Evolutionary conservation across 139 green algal genomes (phyloP), one percentile per base, ranked within the genome.

Genomic region (Coelastrella sp.): DNA sequence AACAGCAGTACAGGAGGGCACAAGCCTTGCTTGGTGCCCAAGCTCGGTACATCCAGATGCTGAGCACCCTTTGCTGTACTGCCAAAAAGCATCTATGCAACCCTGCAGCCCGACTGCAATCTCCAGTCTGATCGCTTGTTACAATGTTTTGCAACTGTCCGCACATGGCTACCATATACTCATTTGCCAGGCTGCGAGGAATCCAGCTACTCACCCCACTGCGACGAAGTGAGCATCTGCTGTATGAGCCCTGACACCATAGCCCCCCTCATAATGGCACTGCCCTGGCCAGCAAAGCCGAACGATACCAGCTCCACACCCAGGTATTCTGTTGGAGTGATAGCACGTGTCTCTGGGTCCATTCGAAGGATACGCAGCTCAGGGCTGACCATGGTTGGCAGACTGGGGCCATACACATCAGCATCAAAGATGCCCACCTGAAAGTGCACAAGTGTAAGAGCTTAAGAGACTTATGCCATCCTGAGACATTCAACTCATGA

Each of bases 281-380:
- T 96, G 85, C 98, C 98, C 92, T 99, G 97, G 5, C 97, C 98
- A 23, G 98, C 97, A 92, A 97, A 99, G 19, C 98, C 98, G 94
- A 99, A 99, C 2, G 97, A 99, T n/a, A 99, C 97, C 32, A 96
- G 90, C 93, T 99, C 99, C 47, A 99, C 98, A 16, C 98, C 98
- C 92, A 98, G 92, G 88, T 99, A 99, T 80, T 98, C 96, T 22
- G 91, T 89, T 0, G 97, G 97, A 19, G 64, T 94, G 90, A 99
- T 98, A 22, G 92, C 95, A 89, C 94, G 85, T 22, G 96, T 97
- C 19, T 97, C 96, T 13, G 94, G 92, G 92, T 98, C 89, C 97
- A 99, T 99, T 68, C 96, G 86, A 60, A 96, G 87, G 68, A 98
- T 96, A 11, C 92, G 88, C 14, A 95, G 87, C 77, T 98, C 95